Conservation (phyloP, 805 yeast species). For the Ogataea sp. region DNA sequence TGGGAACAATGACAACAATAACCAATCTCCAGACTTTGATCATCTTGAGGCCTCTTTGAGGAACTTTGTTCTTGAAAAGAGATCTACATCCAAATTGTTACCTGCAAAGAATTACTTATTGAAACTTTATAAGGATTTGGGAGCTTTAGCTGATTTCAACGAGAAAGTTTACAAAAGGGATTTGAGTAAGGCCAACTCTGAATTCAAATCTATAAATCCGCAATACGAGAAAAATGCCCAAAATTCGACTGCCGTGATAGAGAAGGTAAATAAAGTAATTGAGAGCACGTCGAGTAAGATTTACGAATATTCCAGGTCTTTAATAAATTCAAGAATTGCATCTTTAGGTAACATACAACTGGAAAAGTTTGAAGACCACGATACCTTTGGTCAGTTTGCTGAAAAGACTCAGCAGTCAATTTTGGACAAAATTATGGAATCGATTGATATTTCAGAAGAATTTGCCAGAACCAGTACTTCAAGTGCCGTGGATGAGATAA, state of each 20-base stretch:
- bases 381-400: slow-evolving; percentile 64
- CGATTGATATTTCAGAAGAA: slow-evolving; percentile 59
- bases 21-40: slow-evolving; percentile 62
- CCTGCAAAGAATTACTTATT: slow-evolving; percentile 87
- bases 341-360: slow-evolving; percentile 30
- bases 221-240: slow-evolving; percentile 45
- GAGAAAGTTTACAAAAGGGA: slow-evolving; percentile 44
- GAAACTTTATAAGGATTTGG: slow-evolving; percentile 63
- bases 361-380: slow-evolving; percentile 53
- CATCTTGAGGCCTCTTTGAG: slow-evolving; percentile 77
- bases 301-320: slow-evolving; percentile 51
- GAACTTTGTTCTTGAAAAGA: slow-evolving; percentile 78
- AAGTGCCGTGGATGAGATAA: slow-evolving; percentile 53
- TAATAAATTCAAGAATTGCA: slow-evolving; percentile 43
- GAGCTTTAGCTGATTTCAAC: slow-evolving; percentile 54
- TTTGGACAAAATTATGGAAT: slow-evolving; percentile 52
- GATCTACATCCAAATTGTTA: slow-evolving; percentile 78
- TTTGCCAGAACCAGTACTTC: slow-evolving; percentile 58
- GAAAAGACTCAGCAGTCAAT: slow-evolving; percentile 59
- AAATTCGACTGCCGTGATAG: slow-evolving; percentile 47
- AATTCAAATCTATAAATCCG: slow-evolving; percentile 56
- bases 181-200: slow-evolving; percentile 34
- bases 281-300: slow-evolving; percentile 52
- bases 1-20: slow-evolving; percentile 22
- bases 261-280: slow-evolving; percentile 50